phyloP scores from a whole-genome alignment of 1,139 yeast genomes.

The Geotrichum restrictum region DNA sequence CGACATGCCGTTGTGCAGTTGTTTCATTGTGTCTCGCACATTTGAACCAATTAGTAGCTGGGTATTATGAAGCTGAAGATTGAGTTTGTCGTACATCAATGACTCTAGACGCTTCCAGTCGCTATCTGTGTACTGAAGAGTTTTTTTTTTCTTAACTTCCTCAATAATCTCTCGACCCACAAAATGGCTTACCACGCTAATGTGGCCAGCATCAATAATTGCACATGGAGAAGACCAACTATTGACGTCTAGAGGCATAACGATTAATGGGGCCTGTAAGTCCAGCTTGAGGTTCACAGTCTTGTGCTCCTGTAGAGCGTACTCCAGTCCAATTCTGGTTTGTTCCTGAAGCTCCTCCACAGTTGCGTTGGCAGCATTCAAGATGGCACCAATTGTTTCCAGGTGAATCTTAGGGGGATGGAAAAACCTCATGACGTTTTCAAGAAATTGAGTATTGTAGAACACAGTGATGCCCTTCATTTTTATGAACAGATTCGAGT shows the following conservation, averaged over 20 bases:
- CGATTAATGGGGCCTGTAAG: slow-evolving; percentile 87
- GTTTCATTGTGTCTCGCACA: slow-evolving; percentile 65
- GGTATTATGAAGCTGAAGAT: slow-evolving; percentile 73
- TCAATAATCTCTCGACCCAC: slow-evolving; percentile 69
- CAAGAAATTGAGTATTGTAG: slow-evolving; percentile 77
- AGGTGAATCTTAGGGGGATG: slow-evolving; percentile 81
- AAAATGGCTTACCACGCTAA: slow-evolving; percentile 74
- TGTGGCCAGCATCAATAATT: slow-evolving; percentile 93
- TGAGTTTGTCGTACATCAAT: slow-evolving; percentile 86
- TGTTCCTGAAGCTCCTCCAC: slow-evolving; percentile 87
- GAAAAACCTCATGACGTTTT: slow-evolving; percentile 70
- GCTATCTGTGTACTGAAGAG: slow-evolving; percentile 60
- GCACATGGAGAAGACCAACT: slow-evolving; percentile 85
- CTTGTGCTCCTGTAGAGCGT: slow-evolving; percentile 90
- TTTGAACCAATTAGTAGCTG: slow-evolving; percentile 84
- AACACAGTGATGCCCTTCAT: slow-evolving; percentile 84
- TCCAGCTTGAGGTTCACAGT: slow-evolving; percentile 81
- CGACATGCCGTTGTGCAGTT: slow-evolving; percentile 34
- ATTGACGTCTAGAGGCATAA: slow-evolving; percentile 79
- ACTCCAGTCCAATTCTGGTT: slow-evolving; percentile 87
- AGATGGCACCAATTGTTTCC: slow-evolving; percentile 85
- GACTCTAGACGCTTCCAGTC: slow-evolving; percentile 72
- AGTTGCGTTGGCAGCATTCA: slow-evolving; percentile 94
- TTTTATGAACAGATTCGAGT: slow-evolving; percentile 67
- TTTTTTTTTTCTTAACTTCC: slow-evolving; percentile 62